A percentile compares a stretch with the other conserved stretches of the same genome.
phyloP scores from a whole-genome alignment of 495 filamentous ascomycete genomes.

The Xylaria grammica region DNA sequence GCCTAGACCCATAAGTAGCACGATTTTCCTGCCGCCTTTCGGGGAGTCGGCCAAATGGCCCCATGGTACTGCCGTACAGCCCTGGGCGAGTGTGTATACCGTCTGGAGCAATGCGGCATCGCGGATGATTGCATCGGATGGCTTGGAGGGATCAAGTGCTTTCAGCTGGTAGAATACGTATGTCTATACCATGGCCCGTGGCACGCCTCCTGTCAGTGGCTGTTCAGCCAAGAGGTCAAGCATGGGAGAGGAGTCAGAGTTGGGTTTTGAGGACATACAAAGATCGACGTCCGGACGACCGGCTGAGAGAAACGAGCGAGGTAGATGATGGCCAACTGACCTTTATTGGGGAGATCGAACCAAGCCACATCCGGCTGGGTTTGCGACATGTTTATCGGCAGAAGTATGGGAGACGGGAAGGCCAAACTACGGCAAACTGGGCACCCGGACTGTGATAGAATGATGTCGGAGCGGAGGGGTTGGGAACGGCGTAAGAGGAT shows the following conservation, averaged over 20 bases:
- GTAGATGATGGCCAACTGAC: slow-evolving; percentile 67
- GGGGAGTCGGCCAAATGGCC: slow-evolving; percentile 67
- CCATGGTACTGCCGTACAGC: slow-evolving; percentile 72
- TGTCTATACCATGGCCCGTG: slow-evolving; percentile 25
- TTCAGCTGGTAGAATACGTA: slow-evolving; percentile 70
- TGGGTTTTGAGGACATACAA: slow-evolving; percentile 31
- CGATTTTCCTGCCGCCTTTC: slow-evolving; percentile 65
- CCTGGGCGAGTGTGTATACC: slow-evolving; percentile 70
- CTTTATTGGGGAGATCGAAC: slow-evolving; percentile 64
- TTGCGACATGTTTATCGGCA: not conserved
- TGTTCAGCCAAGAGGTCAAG: not conserved
- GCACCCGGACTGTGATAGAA: not conserved
- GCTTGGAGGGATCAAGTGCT: slow-evolving; percentile 60
- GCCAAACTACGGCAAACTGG: not conserved
- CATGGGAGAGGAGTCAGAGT: not conserved
- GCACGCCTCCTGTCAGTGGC: not conserved
- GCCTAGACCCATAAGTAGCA: slow-evolving; percentile 66
- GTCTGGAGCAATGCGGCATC: slow-evolving; percentile 71
- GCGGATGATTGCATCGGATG: slow-evolving; percentile 61
- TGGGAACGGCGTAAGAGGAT: not conserved
- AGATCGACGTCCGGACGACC: slow-evolving; percentile 65
- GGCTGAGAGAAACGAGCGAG: slow-evolving; percentile 69
- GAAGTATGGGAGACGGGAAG: not conserved
- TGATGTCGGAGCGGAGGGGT: not conserved
- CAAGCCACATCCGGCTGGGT: slow-evolving; percentile 47